Percentiles rank a stretch among this genome's conserved stretches.
These are phyloP conservation scores for Tympanopsis confertula DNA, from an alignment of 2,329 filamentous ascomycete genomes.

Conservation along the genomic window DNA sequence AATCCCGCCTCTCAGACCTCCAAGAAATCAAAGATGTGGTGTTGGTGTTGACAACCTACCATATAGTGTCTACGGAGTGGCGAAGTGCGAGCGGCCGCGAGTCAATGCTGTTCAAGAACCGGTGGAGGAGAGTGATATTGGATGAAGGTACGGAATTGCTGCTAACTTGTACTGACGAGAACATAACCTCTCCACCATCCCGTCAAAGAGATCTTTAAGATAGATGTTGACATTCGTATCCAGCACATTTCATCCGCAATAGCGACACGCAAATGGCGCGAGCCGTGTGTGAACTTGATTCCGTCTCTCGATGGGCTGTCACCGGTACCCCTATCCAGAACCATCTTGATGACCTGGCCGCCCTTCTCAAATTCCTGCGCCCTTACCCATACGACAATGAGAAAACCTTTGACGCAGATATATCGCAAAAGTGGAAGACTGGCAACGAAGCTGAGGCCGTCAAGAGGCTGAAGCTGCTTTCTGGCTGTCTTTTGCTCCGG, in stretches of 20 bases:
- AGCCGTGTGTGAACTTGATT: constrained; percentile 23
- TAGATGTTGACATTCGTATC: not conserved
- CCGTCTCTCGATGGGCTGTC: constrained; percentile 28
- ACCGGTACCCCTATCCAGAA: constrained; percentile 39
- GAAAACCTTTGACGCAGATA: constrained; percentile 23
- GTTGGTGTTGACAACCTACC: constrained; percentile 27
- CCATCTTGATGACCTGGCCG: constrained; percentile 24
- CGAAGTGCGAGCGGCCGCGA: constrained; percentile 1
- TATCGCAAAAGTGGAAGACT: constrained; percentile 24
- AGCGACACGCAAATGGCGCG: constrained; percentile 17
- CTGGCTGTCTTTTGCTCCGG: constrained; percentile 23
- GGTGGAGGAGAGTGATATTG: constrained; percentile 25
- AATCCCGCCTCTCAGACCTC: constrained; percentile 5
- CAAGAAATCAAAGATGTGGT: constrained; percentile 8
- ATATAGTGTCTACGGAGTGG: constrained; percentile 25
- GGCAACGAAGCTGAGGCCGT: constrained; percentile 21
- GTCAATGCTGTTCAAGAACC: constrained; percentile 16
- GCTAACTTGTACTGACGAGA: not conserved
- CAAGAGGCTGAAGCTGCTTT: constrained; percentile 23
- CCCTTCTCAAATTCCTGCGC: constrained; percentile 28
- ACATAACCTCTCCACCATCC: not conserved
- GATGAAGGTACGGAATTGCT: constrained; percentile 19
- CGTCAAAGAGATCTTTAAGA: not conserved
- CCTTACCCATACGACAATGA: constrained; percentile 26
- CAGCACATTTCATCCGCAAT: constrained; percentile 29